Percentiles rank a stretch among this genome's conserved stretches.
phyloP scores from a whole-genome alignment of 2,329 filamentous ascomycete species.

The Colletotrichum orbiculare region DNA sequence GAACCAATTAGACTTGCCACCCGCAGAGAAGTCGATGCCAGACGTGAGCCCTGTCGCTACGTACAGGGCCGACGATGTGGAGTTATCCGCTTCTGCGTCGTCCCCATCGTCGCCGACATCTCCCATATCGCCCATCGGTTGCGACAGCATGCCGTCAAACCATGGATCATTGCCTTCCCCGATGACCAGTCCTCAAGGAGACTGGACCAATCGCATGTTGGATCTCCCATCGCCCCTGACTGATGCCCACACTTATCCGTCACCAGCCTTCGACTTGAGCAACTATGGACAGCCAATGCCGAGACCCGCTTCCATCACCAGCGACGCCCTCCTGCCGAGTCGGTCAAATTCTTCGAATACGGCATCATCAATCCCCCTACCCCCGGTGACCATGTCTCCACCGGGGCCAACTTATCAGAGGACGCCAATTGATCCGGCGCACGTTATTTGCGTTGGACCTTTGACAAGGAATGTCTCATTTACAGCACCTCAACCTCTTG shows the following conservation, averaged over 20 bases:
- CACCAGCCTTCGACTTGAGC: slow-evolving; percentile 41
- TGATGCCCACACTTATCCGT: slow-evolving; percentile 35
- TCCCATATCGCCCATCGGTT: slow-evolving; percentile 42
- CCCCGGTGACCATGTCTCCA: slow-evolving; percentile 40
- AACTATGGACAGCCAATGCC: slow-evolving; percentile 27
- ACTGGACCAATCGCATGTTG: slow-evolving; percentile 51
- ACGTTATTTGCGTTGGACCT: slow-evolving; percentile 65
- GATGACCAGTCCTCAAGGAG: slow-evolving; percentile 58
- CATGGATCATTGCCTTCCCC: slow-evolving; percentile 59
- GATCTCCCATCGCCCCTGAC: slow-evolving; percentile 57
- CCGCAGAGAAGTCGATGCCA: slow-evolving; percentile 47
- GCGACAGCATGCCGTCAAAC: slow-evolving; percentile 51
- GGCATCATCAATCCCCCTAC: slow-evolving; percentile 39
- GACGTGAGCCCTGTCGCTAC: slow-evolving; percentile 48
- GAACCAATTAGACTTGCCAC: slow-evolving; percentile 42
- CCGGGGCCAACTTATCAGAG: slow-evolving; percentile 54
- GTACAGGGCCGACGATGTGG: slow-evolving; percentile 47
- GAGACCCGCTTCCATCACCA: slow-evolving; percentile 37
- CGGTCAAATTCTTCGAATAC: slow-evolving; percentile 43
- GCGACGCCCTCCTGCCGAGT: slow-evolving; percentile 42
- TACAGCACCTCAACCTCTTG: slow-evolving; percentile 44
- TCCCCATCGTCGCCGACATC: slow-evolving; percentile 43
- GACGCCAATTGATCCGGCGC: slow-evolving; percentile 62
- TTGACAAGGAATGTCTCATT: slow-evolving; percentile 61
- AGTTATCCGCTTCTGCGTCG: slow-evolving; percentile 42